These are phyloP conservation scores for Royoungia palumana DNA, from an alignment of 768 basidiomycete genomes.

Conservation along the genomic window DNA sequence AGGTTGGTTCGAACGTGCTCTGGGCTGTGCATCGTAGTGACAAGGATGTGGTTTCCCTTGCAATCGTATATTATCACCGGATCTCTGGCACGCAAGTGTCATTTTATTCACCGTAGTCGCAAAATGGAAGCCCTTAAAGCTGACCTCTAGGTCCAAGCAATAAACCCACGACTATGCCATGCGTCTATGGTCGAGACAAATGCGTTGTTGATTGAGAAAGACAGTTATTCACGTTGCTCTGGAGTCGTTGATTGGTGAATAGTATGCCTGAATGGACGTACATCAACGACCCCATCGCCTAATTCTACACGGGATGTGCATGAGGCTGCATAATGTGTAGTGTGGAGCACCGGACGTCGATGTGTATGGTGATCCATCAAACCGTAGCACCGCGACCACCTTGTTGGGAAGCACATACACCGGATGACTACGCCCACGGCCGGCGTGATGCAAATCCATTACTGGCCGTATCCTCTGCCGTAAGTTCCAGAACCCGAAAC, in stretches of 20 bases:
- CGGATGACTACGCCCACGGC: background rate
- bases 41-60: background rate
- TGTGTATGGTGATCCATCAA: too few relatives aligned
- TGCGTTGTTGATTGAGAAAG: too few relatives aligned
- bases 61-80: too few relatives aligned
- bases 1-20: background rate
- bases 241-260: too few relatives aligned
- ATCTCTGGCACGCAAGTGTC: background rate
- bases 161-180: too few relatives aligned
- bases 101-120: background rate
- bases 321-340: slow-evolving; percentile 7
- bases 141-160: too few relatives aligned
- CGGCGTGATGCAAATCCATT: background rate
- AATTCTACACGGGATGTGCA: background rate
- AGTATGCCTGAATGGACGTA: background rate
- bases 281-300: background rate
- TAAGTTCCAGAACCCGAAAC: slow-evolving; percentile 8
- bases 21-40: slow-evolving; percentile 11
- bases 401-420: background rate
- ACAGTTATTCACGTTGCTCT: too few relatives aligned
- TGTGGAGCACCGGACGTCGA: background rate
- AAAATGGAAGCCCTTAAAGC: background rate
- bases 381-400: too few relatives aligned
- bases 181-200: too few relatives aligned
- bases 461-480: background rate